Conservation (phyloP, 2,329 filamentous ascomycete species). For the Madurella mycetomatis region DNA sequence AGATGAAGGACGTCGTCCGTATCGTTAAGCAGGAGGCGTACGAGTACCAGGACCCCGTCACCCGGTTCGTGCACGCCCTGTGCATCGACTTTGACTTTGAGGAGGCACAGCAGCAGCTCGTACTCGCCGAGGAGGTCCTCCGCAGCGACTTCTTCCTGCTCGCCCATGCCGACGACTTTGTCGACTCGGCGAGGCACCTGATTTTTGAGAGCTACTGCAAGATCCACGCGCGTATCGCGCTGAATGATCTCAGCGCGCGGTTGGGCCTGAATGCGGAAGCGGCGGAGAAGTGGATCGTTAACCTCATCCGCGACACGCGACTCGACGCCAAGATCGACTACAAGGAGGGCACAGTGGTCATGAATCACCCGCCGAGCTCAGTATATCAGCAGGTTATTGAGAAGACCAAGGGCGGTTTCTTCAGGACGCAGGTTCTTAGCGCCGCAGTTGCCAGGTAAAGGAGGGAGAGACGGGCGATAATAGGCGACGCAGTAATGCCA, state of each 20-base stretch:
- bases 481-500: too few relatives aligned
- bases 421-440: slow-evolving; percentile 91
- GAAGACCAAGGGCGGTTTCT: slow-evolving; percentile 97
- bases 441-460: slow-evolving; percentile 48
- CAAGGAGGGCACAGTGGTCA: slow-evolving; percentile 95
- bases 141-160: slow-evolving; percentile 94
- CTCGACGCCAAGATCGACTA: slow-evolving; percentile 99
- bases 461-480: too few relatives aligned
- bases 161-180: slow-evolving; percentile 77
- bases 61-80: slow-evolving; percentile 91
- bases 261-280: slow-evolving; percentile 90
- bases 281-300: slow-evolving; percentile 99
- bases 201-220: slow-evolving; percentile 99
- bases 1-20: slow-evolving; percentile 93
- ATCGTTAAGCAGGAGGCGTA: slow-evolving; percentile 96
- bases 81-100: slow-evolving; percentile 97
- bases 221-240: slow-evolving; percentile 98
- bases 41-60: slow-evolving; percentile 94
- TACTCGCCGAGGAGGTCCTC: slow-evolving; percentile 83
- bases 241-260: slow-evolving; percentile 89
- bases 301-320: slow-evolving; percentile 94
- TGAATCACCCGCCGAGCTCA: slow-evolving; percentile 98
- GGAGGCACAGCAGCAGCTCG: slow-evolving; percentile 85
- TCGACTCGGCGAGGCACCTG: slow-evolving; percentile 89
- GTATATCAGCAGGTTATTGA: slow-evolving; percentile 99